A percentile compares a stretch with the other conserved stretches of the same genome.
Evolutionary conservation across 2,329 filamentous ascomycete genomes (phyloP).

Genomic region (Harringtonia lauricola): DNA sequence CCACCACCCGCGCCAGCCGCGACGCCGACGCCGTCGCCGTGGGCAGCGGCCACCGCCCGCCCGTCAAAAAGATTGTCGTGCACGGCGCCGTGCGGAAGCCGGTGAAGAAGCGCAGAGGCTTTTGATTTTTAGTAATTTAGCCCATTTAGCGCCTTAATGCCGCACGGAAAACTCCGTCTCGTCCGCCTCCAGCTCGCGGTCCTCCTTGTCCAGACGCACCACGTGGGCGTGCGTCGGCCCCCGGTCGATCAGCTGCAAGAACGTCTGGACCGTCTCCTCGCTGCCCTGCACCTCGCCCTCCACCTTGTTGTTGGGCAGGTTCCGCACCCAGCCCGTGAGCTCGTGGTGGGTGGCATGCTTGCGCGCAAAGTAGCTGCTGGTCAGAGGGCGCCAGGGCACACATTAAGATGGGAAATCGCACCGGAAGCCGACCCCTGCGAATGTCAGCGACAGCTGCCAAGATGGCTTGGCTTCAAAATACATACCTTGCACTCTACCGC

Average conservation of each 20-base stretch:
- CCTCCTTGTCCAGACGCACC: constrained; percentile 58
- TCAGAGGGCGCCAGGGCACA: no score
- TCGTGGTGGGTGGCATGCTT: constrained; percentile 37
- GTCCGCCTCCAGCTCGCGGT: constrained; percentile 51
- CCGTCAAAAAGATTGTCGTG: constrained; percentile 46
- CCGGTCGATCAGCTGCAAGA: constrained; percentile 63
- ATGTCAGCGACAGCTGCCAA: no score
- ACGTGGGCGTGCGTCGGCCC: constrained; percentile 67
- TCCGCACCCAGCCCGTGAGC: constrained; percentile 52
- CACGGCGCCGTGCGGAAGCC: constrained; percentile 53
- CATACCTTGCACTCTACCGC: constrained; percentile 54
- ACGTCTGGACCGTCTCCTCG: constrained; percentile 50
- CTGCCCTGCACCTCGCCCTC: constrained; percentile 80
- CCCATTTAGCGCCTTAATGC: constrained; percentile 14
- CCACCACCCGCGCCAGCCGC: constrained; percentile 35
- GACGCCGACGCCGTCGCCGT: constrained; percentile 25
- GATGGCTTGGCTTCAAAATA: no score
- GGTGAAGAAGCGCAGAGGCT: constrained; percentile 41
- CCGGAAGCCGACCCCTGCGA: constrained; percentile 47
- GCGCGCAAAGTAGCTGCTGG: constrained; percentile 39
- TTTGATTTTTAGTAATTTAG: constrained; percentile 31
- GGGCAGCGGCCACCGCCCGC: constrained; percentile 16
- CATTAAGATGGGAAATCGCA: constrained; percentile 15
- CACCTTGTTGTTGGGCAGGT: constrained; percentile 45
- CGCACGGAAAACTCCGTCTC: constrained; percentile 57